Percentiles rank a stretch among this genome's conserved stretches.
Conservation (phyloP, 2,329 filamentous ascomycete species). For the Penicillium sp. region DNA sequence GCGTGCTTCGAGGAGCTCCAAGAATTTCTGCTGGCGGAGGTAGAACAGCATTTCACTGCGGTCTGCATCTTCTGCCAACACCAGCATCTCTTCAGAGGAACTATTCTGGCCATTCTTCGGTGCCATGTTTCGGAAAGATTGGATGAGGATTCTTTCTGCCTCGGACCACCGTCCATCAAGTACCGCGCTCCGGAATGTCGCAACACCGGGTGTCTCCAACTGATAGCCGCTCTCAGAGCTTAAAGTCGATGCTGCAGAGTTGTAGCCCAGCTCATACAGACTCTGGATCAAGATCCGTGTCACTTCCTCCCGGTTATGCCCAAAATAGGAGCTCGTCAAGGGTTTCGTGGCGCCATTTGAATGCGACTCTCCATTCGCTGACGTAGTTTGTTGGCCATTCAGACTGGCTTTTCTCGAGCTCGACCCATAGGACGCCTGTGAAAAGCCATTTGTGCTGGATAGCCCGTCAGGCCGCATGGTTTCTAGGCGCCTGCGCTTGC, state of each 20-base stretch:
- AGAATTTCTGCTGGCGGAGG: slow-evolving; percentile 90
- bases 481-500: slow-evolving; percentile 65
- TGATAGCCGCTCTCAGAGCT: slow-evolving; percentile 84
- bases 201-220: slow-evolving; percentile 83
- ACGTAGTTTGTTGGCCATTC: slow-evolving; percentile 60
- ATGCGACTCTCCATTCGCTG: slow-evolving; percentile 46
- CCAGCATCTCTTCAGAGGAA: slow-evolving; percentile 62
- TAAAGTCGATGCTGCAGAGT: slow-evolving; percentile 74
- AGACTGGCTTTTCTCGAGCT: slow-evolving; percentile 58
- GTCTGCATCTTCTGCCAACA: slow-evolving; percentile 77
- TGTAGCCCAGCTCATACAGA: slow-evolving; percentile 85
- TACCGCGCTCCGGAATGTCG: slow-evolving; percentile 82
- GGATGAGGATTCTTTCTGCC: slow-evolving; percentile 81
- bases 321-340: slow-evolving; percentile 65
- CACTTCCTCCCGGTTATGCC: slow-evolving; percentile 90
- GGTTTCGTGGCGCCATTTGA: slow-evolving; percentile 49
- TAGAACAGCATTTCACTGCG: slow-evolving; percentile 82
- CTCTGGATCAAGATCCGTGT: slow-evolving; percentile 92
- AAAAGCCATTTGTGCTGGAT: slow-evolving; percentile 62
- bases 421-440: slow-evolving; percentile 63
- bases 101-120: slow-evolving; percentile 39
- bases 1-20: slow-evolving; percentile 81
- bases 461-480: slow-evolving; percentile 70
- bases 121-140: slow-evolving; percentile 52
- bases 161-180: slow-evolving; percentile 80